Evolutionary conservation across 2,329 filamentous ascomycete species (phyloP), one percentile per base, ranked within the genome.

Genomic region (Penicillium sp.): DNA sequence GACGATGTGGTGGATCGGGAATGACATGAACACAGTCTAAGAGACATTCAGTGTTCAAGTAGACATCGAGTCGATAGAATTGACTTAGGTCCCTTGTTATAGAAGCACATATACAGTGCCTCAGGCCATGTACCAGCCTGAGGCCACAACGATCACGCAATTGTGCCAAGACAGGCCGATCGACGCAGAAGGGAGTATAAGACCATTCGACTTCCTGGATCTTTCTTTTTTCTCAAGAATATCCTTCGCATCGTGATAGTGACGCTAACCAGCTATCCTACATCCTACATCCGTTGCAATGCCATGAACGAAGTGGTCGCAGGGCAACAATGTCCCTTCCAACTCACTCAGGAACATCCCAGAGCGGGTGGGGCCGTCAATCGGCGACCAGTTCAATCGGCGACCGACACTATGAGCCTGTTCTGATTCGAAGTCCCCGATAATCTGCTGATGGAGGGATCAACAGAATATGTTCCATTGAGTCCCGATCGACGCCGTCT

Each of bases 91-190:
- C 7, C 11, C 16, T 37, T 1, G 11, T 20, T 14, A 36, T 36
- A 3, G 22, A 11, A n/a, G 14, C 6, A 23, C 6, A 20, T n/a
- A 23, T 36, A 37, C 3, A 8, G 31, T 23, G n/a, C 9, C 29
- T 36, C 14, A 36, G 31, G 38, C 39, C 24, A 13, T n/a, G 8
- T 13, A 2, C 8, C 31, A 35, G 43, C 46, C 44, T 50, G 29
- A 44, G 52, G 40, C 42, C 11, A 35, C 36, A 28, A 42, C 29
- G 37, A 66, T 59, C 63, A 66, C 62, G 64, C 62, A 60, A 66
- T 67, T 61, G 40, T 48, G 64, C 63, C 64, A 66, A 66, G 63
- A 28, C 59, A 44, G 22, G 10, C 43, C 43, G 43, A 52, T 52
- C 53, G 44, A 50, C 54, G 39, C 47, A 46, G 27, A 26, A 24